These are phyloP conservation scores for Allodekkera sacchari DNA, from an alignment of 805 yeast genomes.

Conservation along the genomic window DNA sequence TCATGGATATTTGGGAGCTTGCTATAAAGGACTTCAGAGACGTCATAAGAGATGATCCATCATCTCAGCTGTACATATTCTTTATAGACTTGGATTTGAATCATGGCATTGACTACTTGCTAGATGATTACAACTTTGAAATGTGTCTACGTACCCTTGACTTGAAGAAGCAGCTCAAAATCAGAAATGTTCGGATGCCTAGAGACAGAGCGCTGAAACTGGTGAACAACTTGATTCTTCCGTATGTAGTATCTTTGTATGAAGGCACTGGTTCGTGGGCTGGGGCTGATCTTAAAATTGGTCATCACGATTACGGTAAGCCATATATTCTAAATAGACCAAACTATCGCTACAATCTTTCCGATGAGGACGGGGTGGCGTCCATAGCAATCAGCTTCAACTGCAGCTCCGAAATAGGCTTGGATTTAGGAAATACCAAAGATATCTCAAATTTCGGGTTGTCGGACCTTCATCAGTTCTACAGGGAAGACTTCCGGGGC, in stretches of 20 bases:
- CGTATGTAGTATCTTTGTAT: slow-evolving; percentile 30
- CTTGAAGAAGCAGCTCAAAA: slow-evolving; percentile 30
- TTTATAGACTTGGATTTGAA: not conserved
- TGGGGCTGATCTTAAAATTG: slow-evolving; percentile 18
- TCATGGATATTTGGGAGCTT: no score
- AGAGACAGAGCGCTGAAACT: slow-evolving; percentile 31
- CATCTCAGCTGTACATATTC: no score
- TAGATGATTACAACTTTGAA: slow-evolving; percentile 14
- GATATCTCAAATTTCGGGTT: slow-evolving; percentile 20
- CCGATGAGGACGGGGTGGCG: slow-evolving; percentile 47
- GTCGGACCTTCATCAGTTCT: slow-evolving; percentile 13
- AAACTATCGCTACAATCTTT: slow-evolving; percentile 43
- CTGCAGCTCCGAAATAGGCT: slow-evolving; percentile 28
- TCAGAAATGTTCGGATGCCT: slow-evolving; percentile 31
- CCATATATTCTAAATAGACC: slow-evolving; percentile 33
- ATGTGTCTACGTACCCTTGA: slow-evolving; percentile 6
- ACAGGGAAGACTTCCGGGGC: slow-evolving; percentile 16
- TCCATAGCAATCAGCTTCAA: slow-evolving; percentile 34
- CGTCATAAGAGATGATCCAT: no score
- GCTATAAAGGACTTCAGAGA: no score
- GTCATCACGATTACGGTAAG: slow-evolving; percentile 42
- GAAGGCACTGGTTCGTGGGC: slow-evolving; percentile 7
- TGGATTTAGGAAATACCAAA: slow-evolving; percentile 36
- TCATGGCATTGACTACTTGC: slow-evolving; percentile 3
- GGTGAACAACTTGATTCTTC: slow-evolving; percentile 37